Percentiles rank a stretch among this genome's conserved stretches.
These are phyloP conservation scores for Boletales sp. DNA, from an alignment of 768 basidiomycete genomes.

Conservation along the genomic window DNA sequence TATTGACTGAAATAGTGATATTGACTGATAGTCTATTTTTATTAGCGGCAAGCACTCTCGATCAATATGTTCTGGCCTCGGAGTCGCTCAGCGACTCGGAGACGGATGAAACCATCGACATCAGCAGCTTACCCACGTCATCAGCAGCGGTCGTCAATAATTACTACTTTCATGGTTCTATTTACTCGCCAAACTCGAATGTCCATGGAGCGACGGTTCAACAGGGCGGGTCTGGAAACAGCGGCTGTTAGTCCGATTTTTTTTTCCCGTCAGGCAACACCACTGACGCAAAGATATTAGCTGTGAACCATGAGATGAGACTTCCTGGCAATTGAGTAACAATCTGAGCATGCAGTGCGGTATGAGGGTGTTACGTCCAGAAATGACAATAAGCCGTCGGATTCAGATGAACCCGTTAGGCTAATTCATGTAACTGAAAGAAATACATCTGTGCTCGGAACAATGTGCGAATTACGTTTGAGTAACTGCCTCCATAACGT, in stretches of 20 bases:
- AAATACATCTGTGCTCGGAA: too few relatives aligned
- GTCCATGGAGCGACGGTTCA: slow-evolving; percentile 1
- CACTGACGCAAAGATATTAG: not conserved
- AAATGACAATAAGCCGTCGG: too few relatives aligned
- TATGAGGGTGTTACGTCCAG: too few relatives aligned
- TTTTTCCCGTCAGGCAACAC: not conserved
- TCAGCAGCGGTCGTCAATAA: not conserved
- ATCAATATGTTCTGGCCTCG: not conserved
- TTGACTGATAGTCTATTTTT: not conserved
- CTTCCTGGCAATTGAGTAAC: not conserved
- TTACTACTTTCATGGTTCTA: not conserved
- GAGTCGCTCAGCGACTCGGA: not conserved
- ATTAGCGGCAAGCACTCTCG: not conserved
- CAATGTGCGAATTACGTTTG: too few relatives aligned
- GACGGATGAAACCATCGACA: too few relatives aligned
- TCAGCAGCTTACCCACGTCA: not conserved
- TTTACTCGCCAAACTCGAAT: slow-evolving; percentile 1
- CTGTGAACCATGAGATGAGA: not conserved
- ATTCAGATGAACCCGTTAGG: too few relatives aligned
- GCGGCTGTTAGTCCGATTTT: slow-evolving; percentile 5
- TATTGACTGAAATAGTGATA: not conserved
- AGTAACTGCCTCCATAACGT: too few relatives aligned
- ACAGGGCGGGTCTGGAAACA: not conserved
- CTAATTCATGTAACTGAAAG: too few relatives aligned
- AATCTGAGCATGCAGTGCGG: too few relatives aligned